Evolutionary conservation across 2,329 filamentous ascomycete species (phyloP).

Genomic region (Curvularia verruculosa): DNA sequence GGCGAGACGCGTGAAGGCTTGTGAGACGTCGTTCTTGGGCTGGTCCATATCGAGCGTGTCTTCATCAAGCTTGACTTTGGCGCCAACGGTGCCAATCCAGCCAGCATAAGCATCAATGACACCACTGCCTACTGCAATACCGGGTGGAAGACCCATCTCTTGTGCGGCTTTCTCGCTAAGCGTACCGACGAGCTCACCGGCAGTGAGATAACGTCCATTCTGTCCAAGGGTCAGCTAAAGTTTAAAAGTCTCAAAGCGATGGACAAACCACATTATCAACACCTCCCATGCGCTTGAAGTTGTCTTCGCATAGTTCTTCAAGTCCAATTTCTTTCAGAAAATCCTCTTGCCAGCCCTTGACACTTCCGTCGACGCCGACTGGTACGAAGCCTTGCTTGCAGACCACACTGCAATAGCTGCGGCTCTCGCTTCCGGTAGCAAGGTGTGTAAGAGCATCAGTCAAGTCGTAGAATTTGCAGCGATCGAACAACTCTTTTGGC

Average conservation of each 20-base stretch:
- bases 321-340: slow-evolving; percentile 88
- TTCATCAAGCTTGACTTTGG: slow-evolving; percentile 79
- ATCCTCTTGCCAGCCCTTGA: slow-evolving; percentile 98
- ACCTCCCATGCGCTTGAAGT: slow-evolving; percentile 92
- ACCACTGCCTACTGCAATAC: slow-evolving; percentile 91
- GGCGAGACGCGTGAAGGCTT: slow-evolving; percentile 90
- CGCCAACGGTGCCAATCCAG: slow-evolving; percentile 98
- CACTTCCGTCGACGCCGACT: slow-evolving; percentile 94
- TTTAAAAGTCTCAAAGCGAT: slow-evolving; percentile 21
- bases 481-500: slow-evolving; percentile 85
- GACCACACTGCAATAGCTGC: slow-evolving; percentile 94
- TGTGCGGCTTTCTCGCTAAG: slow-evolving; percentile 81
- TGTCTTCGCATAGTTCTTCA: slow-evolving; percentile 79
- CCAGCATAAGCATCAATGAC: slow-evolving; percentile 98
- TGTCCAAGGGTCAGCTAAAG: slow-evolving; percentile 55
- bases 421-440: slow-evolving; percentile 87
- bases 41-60: slow-evolving; percentile 70
- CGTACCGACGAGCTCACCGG: slow-evolving; percentile 86
- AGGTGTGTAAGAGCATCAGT: slow-evolving; percentile 92
- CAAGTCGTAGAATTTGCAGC: slow-evolving; percentile 97
- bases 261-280: slow-evolving; percentile 88
- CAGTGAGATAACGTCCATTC: slow-evolving; percentile 91
- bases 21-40: slow-evolving; percentile 82
- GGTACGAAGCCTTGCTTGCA: slow-evolving; percentile 98
- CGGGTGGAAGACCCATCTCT: slow-evolving; percentile 82